Conservation (phyloP, 495 filamentous ascomycete genomes). For the Rhizodiscina lignyota region DNA sequence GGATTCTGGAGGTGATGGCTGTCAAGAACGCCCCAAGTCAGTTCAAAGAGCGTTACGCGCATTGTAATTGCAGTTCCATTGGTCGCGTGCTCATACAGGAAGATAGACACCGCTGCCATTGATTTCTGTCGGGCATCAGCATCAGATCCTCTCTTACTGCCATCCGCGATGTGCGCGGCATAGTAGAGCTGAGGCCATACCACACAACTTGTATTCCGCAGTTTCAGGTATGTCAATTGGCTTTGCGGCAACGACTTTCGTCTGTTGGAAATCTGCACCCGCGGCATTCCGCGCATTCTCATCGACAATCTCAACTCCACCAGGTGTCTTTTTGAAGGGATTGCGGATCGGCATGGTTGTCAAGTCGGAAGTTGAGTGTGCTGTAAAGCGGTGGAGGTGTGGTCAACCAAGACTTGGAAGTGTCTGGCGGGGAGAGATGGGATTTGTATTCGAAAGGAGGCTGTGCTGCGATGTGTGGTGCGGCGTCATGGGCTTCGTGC, state of each 20-base stretch:
- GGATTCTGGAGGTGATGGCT: conserved; percentile 76
- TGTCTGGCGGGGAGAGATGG: too few species aligned
- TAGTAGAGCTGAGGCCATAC: conserved; percentile 7
- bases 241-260: conserved; percentile 8
- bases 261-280: conserved; percentile 10
- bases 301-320: conserved; percentile 13
- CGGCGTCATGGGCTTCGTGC: too few species aligned
- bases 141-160: conserved; percentile 2
- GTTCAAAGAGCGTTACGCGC: conserved; percentile 5
- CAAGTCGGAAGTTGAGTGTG: neutral
- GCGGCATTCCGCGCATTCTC: conserved; percentile 12
- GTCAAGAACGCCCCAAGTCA: conserved; percentile 4
- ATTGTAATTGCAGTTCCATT: neutral
- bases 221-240: conserved; percentile 19
- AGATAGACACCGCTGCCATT: conserved; percentile 95
- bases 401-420: too few species aligned
- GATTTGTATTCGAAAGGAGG: too few species aligned
- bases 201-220: conserved; percentile 25
- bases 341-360: conserved; percentile 23
- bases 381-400: too few species aligned
- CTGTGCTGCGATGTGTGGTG: too few species aligned
- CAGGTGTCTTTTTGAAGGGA: conserved; percentile 18
- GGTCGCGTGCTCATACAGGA: conserved; percentile 47
- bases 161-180: conserved; percentile 3
- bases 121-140: conserved; percentile 55